A percentile compares a stretch with the other conserved stretches of the same genome.
phyloP scores from a whole-genome alignment of 495 filamentous ascomycete species.

The Neurospora hispaniola region DNA sequence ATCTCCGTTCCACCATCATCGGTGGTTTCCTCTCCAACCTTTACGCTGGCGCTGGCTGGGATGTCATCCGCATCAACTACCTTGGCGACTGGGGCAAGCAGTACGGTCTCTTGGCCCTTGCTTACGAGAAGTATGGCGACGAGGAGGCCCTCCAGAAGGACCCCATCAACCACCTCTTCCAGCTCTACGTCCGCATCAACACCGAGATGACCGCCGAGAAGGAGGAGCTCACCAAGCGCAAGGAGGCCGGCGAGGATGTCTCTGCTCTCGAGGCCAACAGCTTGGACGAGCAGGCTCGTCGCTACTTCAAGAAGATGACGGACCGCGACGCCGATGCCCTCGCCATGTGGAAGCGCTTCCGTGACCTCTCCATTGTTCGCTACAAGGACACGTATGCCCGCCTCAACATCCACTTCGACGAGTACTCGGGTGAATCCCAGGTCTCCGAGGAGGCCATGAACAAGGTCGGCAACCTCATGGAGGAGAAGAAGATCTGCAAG shows the following conservation, averaged over 20 bases:
- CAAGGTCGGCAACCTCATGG: conserved; percentile 50
- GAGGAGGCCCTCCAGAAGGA: conserved; percentile 46
- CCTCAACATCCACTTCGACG: conserved; percentile 80
- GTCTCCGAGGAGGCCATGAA: conserved; percentile 77
- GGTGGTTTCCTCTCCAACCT: conserved; percentile 54
- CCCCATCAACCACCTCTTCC: conserved; percentile 54
- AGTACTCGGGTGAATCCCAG: conserved; percentile 92
- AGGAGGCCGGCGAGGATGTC: conserved; percentile 41
- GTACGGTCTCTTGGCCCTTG: conserved; percentile 51
- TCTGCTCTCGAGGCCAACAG: conserved; percentile 38
- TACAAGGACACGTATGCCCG: conserved; percentile 50
- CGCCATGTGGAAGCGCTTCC: conserved; percentile 75
- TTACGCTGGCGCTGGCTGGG: conserved; percentile 49
- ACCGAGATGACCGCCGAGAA: conserved; percentile 45
- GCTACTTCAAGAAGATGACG: conserved; percentile 91
- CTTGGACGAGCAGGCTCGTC: conserved; percentile 50
- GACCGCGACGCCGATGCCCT: conserved; percentile 67
- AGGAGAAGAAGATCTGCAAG: conserved; percentile 62
- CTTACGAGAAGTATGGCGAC: conserved; percentile 48
- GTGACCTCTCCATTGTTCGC: conserved; percentile 77
- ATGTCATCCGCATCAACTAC: conserved; percentile 54
- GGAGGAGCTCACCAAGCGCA: conserved; percentile 36
- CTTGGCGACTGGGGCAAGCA: conserved; percentile 62
- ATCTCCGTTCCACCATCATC: conserved; percentile 57
- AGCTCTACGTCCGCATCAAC: conserved; percentile 55